These are phyloP conservation scores for Pseudogymnoascus verrucosus DNA, from an alignment of 2,329 filamentous ascomycete species.

Conservation along the genomic window DNA sequence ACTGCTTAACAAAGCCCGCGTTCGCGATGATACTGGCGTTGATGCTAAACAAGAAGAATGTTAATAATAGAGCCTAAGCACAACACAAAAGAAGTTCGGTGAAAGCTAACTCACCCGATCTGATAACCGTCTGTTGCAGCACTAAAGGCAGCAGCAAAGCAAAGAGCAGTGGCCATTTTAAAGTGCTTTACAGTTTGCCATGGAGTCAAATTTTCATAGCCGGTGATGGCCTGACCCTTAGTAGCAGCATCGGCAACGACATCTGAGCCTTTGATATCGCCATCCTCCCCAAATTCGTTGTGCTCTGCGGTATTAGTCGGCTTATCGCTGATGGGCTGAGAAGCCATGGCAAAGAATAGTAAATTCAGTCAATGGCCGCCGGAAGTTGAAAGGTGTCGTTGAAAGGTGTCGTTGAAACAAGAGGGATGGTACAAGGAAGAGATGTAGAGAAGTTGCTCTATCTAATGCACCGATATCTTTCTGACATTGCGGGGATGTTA, in stretches of 20 bases:
- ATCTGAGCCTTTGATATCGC: conserved; percentile 12
- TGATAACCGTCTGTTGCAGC: conserved; percentile 24
- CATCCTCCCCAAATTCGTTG: conserved; percentile 6
- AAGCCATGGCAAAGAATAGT: conserved; percentile 13
- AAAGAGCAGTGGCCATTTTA: conserved; percentile 21
- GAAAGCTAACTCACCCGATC: conserved; percentile 20
- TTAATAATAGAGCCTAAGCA: neutral
- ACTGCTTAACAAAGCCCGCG: conserved; percentile 17
- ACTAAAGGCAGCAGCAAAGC: conserved; percentile 21
- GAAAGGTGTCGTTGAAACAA: neutral
- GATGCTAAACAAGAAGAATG: conserved; percentile 17
- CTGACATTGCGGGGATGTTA: neutral
- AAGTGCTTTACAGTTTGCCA: conserved; percentile 25
- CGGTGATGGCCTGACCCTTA: conserved; percentile 23
- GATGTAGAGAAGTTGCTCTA: neutral
- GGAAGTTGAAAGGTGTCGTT: neutral
- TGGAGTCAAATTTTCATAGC: conserved; percentile 23
- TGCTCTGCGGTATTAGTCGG: neutral
- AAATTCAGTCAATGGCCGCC: neutral
- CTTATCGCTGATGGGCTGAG: conserved; percentile 10
- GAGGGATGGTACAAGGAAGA: neutral
- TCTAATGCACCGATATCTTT: neutral
- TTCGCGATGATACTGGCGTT: conserved; percentile 19
- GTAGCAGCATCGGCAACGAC: conserved; percentile 20
- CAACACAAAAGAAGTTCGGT: neutral